phyloP scores from a whole-genome alignment of 371 early-diverging fungal genomes.

The Blastocladiella emersonii region DNA sequence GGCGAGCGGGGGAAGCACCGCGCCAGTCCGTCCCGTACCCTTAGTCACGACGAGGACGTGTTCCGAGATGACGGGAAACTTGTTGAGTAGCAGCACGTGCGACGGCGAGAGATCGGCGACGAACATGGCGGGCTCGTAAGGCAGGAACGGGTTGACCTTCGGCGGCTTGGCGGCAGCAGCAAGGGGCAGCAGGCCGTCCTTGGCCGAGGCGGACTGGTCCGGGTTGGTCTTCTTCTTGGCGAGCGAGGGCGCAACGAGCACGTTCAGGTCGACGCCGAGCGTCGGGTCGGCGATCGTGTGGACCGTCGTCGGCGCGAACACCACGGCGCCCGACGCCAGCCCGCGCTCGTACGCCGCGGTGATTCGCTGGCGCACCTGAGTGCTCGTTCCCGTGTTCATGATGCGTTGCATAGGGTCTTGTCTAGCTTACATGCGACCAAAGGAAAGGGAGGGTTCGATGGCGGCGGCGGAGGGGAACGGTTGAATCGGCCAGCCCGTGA shows the following conservation, averaged over 20 bases:
- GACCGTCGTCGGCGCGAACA: no score
- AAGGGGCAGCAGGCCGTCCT: conserved; percentile 10
- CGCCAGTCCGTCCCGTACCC: no score
- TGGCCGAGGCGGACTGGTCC: conserved; percentile 5
- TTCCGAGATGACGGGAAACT: conserved; percentile 49
- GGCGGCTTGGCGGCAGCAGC: conserved; percentile 11
- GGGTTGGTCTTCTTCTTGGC: conserved; percentile 16
- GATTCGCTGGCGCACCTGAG: no score
- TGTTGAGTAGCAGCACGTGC: conserved; percentile 54
- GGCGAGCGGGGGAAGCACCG: background rate
- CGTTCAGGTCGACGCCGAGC: conserved; percentile 17
- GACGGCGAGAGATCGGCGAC: conserved; percentile 34
- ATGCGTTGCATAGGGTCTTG: no score
- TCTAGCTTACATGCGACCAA: no score
- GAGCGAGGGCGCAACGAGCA: conserved; percentile 33
- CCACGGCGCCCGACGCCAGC: no score
- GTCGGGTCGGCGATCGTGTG: no score
- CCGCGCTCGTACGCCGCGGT: no score
- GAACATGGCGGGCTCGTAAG: conserved; percentile 41
- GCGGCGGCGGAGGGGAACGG: no score
- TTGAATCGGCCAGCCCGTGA: no score
- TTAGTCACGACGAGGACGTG: conserved; percentile 58
- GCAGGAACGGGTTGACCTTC: conserved; percentile 50
- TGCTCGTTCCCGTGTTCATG: no score
- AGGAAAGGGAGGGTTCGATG: no score